A percentile compares a stretch with the other conserved stretches of the same genome.
These are phyloP conservation scores for Linnemannia zychae DNA, from an alignment of 192 early-diverging fungal species.

Conservation along the genomic window DNA sequence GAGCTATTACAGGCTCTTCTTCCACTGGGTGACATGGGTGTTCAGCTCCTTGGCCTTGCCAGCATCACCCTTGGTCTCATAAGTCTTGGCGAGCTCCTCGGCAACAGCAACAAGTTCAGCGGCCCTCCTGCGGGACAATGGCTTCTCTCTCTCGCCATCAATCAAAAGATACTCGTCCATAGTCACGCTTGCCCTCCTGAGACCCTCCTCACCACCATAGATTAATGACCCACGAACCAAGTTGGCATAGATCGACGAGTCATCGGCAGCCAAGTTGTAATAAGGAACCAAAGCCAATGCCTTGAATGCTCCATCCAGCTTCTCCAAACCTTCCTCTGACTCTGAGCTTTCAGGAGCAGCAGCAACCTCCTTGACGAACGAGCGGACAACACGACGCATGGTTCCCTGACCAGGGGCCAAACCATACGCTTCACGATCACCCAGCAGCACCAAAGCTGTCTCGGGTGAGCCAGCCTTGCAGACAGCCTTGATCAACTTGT, in stretches of 20 bases:
- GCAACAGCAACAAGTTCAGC: constrained; percentile 43
- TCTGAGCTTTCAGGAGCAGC: constrained; percentile 15
- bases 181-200: constrained; percentile 41
- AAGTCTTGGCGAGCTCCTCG: constrained; percentile 27
- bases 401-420: constrained; percentile 33
- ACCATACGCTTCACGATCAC: constrained; percentile 41
- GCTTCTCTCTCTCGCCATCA: constrained; percentile 45
- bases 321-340: constrained; percentile 22
- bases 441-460: constrained; percentile 41
- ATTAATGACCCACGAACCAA: constrained; percentile 43
- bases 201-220: constrained; percentile 42
- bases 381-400: constrained; percentile 41
- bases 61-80: constrained; percentile 31
- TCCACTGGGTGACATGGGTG: constrained; percentile 29
- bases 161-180: constrained; percentile 55
- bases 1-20: constrained; percentile 28
- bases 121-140: constrained; percentile 38
- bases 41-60: constrained; percentile 33
- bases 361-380: constrained; percentile 40
- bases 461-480: constrained; percentile 45
- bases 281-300: constrained; percentile 50
- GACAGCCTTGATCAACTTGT: constrained; percentile 31
- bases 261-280: constrained; percentile 48
- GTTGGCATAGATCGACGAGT: constrained; percentile 43
- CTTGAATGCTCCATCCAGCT: constrained; percentile 54